phyloP scores from a whole-genome alignment of 345 rosid genomes.

The Eutrema yunnanense region DNA sequence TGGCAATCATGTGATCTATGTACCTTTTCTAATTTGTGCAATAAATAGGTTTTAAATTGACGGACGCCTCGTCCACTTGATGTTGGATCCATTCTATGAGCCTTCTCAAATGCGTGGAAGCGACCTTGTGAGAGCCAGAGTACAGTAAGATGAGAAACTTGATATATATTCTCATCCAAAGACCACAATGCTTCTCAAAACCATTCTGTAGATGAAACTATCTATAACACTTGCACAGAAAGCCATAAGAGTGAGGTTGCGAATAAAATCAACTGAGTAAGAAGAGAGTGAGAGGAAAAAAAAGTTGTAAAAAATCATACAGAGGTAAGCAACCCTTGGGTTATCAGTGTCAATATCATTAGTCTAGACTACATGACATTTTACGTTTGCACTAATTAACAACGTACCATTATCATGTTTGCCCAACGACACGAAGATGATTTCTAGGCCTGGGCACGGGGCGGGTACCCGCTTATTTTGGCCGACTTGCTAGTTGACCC shows the following conservation, averaged over 20 bases:
- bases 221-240: neutral
- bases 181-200: neutral
- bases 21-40: conserved; percentile 84
- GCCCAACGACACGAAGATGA: no score
- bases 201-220: neutral
- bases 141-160: neutral
- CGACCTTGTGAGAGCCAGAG: conserved; percentile 51
- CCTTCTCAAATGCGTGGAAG: conserved; percentile 83
- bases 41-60: conserved; percentile 84
- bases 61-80: conserved; percentile 83
- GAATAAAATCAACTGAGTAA: neutral
- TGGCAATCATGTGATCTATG: neutral
- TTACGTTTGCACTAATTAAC: neutral
- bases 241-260: neutral
- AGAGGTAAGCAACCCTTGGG: conserved; percentile 79
- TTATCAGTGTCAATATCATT: conserved; percentile 72
- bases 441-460: no score
- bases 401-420: neutral
- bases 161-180: neutral
- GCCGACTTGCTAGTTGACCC: no score
- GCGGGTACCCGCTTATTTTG: no score
- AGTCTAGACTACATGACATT: conserved; percentile 32
- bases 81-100: conserved; percentile 62
- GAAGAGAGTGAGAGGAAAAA: neutral
- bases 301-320: conserved; percentile 32